Conservation (phyloP, 371 early-diverging fungal genomes). For the Zancudomyces culisetae region DNA sequence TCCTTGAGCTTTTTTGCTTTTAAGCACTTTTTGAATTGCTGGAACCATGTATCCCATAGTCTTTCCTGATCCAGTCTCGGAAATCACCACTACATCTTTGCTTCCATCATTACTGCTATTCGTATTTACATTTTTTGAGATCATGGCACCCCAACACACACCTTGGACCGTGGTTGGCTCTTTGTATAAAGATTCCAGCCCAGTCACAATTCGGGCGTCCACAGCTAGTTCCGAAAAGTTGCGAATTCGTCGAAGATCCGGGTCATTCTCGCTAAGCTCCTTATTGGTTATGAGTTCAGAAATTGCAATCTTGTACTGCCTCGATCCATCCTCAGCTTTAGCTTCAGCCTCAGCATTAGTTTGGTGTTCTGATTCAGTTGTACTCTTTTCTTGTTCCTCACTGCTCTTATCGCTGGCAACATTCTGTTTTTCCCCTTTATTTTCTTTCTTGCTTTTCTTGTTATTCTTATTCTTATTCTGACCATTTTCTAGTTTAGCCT, state of each 20-base stretch:
- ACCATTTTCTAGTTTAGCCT: no score
- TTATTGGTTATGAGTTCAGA: no score
- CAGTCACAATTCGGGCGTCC: not conserved
- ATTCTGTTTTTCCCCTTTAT: not conserved
- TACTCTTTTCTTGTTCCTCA: not conserved
- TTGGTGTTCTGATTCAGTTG: not conserved
- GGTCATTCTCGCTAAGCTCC: not conserved
- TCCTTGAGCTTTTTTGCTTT: conserved; percentile 45
- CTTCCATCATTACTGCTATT: no score
- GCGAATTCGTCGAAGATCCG: not conserved
- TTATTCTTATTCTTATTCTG: no score
- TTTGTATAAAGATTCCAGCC: conserved; percentile 8
- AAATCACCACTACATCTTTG: conserved; percentile 95
- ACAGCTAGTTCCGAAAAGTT: no score
- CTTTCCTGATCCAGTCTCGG: conserved; percentile 96
- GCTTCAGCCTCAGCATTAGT: no score
- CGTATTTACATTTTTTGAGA: no score
- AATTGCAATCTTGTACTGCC: no score
- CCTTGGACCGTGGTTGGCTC: conserved; percentile 95
- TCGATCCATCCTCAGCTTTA: not conserved
- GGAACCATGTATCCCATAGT: conserved; percentile 95
- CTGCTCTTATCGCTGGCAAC: not conserved
- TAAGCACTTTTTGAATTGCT: conserved; percentile 72
- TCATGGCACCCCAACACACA: conserved; percentile 91
- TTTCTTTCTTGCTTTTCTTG: not conserved